phyloP scores from a whole-genome alignment of 148 eudicot genomes.

The Rhododendron ferrugineum region DNA sequence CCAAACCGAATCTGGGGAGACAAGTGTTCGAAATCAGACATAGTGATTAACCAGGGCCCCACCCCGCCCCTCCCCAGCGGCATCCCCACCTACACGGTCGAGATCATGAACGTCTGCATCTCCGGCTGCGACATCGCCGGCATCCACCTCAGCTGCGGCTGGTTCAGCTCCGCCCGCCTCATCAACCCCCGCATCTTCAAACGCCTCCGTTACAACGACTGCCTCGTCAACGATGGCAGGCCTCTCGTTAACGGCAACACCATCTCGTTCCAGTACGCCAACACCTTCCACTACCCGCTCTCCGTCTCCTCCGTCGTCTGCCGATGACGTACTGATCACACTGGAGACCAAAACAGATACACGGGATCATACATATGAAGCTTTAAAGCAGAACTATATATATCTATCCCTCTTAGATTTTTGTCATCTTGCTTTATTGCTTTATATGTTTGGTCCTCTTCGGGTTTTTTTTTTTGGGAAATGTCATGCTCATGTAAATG shows the following conservation, averaged over 20 bases:
- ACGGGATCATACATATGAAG: not conserved
- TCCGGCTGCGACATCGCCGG: conserved; percentile 62
- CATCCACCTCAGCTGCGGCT: conserved; percentile 70
- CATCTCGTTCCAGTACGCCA: conserved; percentile 68
- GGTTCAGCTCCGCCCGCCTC: conserved; percentile 80
- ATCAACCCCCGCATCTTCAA: conserved; percentile 58
- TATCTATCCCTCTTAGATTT: not conserved
- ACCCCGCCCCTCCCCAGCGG: conserved; percentile 68
- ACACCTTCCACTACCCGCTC: conserved; percentile 64
- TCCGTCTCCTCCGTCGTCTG: conserved; percentile 49
- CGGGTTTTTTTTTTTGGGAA: not conserved
- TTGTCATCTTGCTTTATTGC: conserved; percentile 11
- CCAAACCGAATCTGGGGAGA: conserved; percentile 63
- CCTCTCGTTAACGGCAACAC: conserved; percentile 48
- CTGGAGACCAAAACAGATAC: not conserved
- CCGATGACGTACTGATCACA: not conserved
- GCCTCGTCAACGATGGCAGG: conserved; percentile 63
- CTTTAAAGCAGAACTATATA: not conserved
- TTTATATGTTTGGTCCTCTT: not conserved
- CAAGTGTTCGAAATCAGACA: conserved; percentile 46
- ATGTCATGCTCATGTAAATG: not conserved
- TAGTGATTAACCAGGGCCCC: conserved; percentile 51
- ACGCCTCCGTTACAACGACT: conserved; percentile 52
- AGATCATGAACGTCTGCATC: conserved; percentile 55
- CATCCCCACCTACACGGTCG: conserved; percentile 78